These are phyloP conservation scores for Cymbopogon citratus DNA, from an alignment of 176 grass and related monocot genomes.

Conservation along the genomic window DNA sequence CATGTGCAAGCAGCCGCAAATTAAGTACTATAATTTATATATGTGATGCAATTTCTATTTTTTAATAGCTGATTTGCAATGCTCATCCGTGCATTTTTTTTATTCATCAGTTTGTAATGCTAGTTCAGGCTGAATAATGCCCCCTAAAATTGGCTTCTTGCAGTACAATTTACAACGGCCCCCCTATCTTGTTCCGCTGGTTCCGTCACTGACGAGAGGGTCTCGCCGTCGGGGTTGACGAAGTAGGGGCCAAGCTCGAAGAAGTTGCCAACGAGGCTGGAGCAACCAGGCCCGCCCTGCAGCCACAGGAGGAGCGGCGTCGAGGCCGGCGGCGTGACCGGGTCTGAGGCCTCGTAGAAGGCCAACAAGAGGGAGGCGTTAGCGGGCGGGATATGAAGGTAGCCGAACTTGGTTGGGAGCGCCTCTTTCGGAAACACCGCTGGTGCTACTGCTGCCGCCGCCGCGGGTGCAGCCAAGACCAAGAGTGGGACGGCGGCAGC, in stretches of 20 bases:
- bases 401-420: neutral
- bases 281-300: slow-evolving; percentile 29
- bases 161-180: too few relatives aligned
- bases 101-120: too few relatives aligned
- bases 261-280: slow-evolving; percentile 48
- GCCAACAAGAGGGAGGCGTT: slow-evolving; percentile 10
- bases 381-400: neutral
- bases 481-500: neutral
- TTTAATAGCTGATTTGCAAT: too few relatives aligned
- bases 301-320: slow-evolving; percentile 40
- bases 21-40: too few relatives aligned
- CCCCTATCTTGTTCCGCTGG: too few relatives aligned
- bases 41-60: too few relatives aligned
- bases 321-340: neutral
- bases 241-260: slow-evolving; percentile 56
- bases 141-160: too few relatives aligned
- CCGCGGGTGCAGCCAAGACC: neutral
- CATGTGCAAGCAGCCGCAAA: too few relatives aligned
- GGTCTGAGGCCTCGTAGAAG: neutral
- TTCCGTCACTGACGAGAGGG: too few relatives aligned
- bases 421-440: neutral
- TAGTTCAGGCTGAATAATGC: too few relatives aligned
- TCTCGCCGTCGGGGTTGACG: slow-evolving; percentile 5
- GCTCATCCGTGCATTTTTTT: too few relatives aligned
- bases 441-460: too few relatives aligned